These are phyloP conservation scores for Friedmanniomyces endolithicus DNA, from an alignment of 495 filamentous ascomycete genomes.

Conservation along the genomic window DNA sequence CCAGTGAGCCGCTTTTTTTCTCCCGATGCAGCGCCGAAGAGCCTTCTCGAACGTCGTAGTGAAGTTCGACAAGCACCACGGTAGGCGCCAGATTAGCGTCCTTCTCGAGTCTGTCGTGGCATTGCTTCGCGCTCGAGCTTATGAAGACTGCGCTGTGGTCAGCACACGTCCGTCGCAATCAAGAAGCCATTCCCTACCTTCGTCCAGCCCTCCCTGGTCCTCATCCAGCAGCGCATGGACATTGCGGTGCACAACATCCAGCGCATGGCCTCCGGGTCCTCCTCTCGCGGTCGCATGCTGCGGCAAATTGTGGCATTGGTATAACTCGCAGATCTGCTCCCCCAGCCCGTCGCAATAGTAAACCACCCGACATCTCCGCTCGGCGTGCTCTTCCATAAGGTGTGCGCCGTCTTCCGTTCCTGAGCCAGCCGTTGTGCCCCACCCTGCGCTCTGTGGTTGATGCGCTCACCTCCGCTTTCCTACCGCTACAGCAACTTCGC, in stretches of 20 bases:
- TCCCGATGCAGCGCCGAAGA: background rate
- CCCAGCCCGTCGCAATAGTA: constrained; percentile 13
- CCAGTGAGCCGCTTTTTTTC: background rate
- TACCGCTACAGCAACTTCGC: background rate
- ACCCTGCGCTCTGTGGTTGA: background rate
- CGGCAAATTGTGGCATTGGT: constrained; percentile 1
- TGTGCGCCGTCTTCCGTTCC: background rate
- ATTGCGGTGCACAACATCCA: constrained; percentile 9
- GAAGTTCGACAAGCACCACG: constrained; percentile 16
- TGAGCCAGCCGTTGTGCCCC: background rate
- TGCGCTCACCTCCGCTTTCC: background rate
- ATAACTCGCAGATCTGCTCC: constrained; percentile 12
- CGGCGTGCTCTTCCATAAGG: constrained; percentile 16
- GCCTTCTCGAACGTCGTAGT: background rate
- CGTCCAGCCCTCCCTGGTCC: constrained; percentile 14
- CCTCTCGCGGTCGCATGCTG: background rate
- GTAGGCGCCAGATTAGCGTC: constrained; percentile 7
- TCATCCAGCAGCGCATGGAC: constrained; percentile 17
- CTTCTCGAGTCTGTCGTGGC: constrained; percentile 10
- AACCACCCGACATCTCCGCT: constrained; percentile 12
- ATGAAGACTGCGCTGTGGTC: constrained; percentile 13
- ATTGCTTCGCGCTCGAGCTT: constrained; percentile 4
- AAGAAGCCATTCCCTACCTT: constrained; percentile 6
- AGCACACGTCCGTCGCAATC: background rate
- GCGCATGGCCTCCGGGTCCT: background rate